These are phyloP conservation scores for Hygrocybe punicea DNA, from an alignment of 768 basidiomycete genomes.

Conservation along the genomic window DNA sequence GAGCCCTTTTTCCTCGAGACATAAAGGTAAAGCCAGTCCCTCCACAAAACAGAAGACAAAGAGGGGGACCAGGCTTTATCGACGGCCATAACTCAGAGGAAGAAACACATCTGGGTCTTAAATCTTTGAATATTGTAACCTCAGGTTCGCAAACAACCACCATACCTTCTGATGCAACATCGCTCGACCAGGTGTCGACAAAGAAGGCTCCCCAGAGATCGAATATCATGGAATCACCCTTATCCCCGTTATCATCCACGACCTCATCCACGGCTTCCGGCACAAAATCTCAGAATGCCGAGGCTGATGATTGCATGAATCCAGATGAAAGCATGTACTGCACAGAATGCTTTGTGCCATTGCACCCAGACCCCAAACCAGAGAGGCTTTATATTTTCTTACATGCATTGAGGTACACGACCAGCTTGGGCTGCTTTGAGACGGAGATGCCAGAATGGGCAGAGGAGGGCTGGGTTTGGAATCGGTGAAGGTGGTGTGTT, in stretches of 20 bases:
- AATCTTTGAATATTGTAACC: not conserved
- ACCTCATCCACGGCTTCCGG: slow-evolving; percentile 23
- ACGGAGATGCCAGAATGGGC: slow-evolving; percentile 92
- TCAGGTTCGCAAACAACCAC: not conserved
- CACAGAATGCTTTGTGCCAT: slow-evolving; percentile 84
- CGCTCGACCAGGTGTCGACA: slow-evolving; percentile 37
- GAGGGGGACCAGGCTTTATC: slow-evolving; percentile 51
- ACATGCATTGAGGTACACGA: slow-evolving; percentile 84
- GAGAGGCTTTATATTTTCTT: slow-evolving; percentile 93
- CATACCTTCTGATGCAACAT: not conserved
- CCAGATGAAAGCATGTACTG: slow-evolving; percentile 60
- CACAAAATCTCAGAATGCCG: not conserved
- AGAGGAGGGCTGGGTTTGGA: slow-evolving; percentile 66
- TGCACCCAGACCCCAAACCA: slow-evolving; percentile 90
- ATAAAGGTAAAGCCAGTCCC: slow-evolving; percentile 51
- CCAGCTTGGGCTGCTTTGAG: slow-evolving; percentile 76
- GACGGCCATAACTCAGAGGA: slow-evolving; percentile 9
- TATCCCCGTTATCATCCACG: slow-evolving; percentile 38
- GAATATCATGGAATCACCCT: slow-evolving; percentile 37
- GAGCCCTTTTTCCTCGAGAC: slow-evolving; percentile 45
- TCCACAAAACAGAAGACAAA: slow-evolving; percentile 56
- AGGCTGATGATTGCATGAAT: not conserved
- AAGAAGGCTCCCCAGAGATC: slow-evolving; percentile 50
- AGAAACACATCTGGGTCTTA: not conserved
- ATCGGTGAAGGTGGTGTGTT: slow-evolving; percentile 28